These are phyloP conservation scores for Coelastrella sp. DNA, from an alignment of 139 green algal genomes.

Conservation along the genomic window DNA sequence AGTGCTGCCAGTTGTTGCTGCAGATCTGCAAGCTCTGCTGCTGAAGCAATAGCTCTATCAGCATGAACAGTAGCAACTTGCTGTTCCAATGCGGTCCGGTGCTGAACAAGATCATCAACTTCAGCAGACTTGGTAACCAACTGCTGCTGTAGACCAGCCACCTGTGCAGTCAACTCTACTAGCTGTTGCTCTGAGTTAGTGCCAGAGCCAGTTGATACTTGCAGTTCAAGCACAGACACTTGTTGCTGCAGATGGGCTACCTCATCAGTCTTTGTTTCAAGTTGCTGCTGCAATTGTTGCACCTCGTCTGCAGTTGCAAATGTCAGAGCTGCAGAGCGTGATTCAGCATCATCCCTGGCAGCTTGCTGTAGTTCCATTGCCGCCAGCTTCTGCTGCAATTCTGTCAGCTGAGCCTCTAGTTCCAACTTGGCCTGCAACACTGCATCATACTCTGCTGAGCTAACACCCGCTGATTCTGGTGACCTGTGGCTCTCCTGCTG, in stretches of 20 bases:
- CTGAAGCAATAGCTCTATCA: too few species aligned
- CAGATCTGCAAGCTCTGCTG: background rate
- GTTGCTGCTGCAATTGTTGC: background rate
- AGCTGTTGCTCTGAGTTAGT: background rate
- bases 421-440: background rate
- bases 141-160: background rate
- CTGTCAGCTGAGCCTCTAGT: background rate
- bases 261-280: background rate
- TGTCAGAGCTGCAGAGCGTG: background rate
- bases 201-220: background rate
- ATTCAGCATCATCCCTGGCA: background rate
- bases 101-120: background rate
- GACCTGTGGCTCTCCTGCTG: slow-evolving; percentile 8
- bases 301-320: background rate
- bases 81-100: background rate
- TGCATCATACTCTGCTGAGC: background rate
- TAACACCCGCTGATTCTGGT: too few species aligned
- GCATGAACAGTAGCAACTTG: background rate
- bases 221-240: background rate
- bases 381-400: slow-evolving; percentile 8
- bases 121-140: background rate
- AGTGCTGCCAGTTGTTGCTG: background rate
- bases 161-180: background rate
- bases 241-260: slow-evolving; percentile 8
- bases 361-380: background rate